These are phyloP conservation scores for Colletotrichum sidae DNA, from an alignment of 2,329 filamentous ascomycete species.

Conservation along the genomic window DNA sequence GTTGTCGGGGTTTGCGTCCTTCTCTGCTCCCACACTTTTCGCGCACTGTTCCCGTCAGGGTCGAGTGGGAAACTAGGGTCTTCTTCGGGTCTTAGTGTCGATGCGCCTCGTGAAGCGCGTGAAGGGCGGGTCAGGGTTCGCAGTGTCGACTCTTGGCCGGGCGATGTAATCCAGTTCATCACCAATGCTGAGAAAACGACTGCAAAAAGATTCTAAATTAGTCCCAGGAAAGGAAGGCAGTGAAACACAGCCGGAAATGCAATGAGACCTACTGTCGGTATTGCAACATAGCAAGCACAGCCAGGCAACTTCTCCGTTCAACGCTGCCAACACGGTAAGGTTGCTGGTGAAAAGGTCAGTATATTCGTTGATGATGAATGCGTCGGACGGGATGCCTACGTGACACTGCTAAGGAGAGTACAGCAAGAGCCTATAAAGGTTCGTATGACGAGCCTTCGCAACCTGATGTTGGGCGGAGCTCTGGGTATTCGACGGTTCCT, in stretches of 20 bases:
- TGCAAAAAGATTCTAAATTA: not conserved
- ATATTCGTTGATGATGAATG: no score
- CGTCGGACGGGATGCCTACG: not conserved
- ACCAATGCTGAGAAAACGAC: conserved; percentile 30
- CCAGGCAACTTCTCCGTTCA: conserved; percentile 30
- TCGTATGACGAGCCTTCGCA: conserved; percentile 25
- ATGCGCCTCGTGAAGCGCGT: conserved; percentile 8
- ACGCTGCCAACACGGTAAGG: conserved; percentile 6
- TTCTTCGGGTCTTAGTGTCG: conserved; percentile 16
- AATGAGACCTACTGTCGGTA: conserved; percentile 13
- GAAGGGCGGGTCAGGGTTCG: conserved; percentile 24
- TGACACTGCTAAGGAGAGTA: conserved; percentile 22
- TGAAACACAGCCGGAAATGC: fast-evolving
- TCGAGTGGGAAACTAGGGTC: conserved; percentile 22
- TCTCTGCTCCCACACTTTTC: conserved; percentile 22
- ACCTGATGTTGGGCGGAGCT: conserved; percentile 21
- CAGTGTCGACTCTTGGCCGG: conserved; percentile 25
- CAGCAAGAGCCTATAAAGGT: conserved; percentile 33
- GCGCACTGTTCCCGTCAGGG: conserved; percentile 12
- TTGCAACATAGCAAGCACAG: conserved; percentile 31
- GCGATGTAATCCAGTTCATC: conserved; percentile 32
- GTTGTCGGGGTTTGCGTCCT: conserved; percentile 6
- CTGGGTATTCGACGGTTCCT: conserved; percentile 18
- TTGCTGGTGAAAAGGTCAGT: not conserved
- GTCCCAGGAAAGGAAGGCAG: not conserved